phyloP scores from a whole-genome alignment of 768 basidiomycete genomes.

The Pilatotrama ljubarskyi region DNA sequence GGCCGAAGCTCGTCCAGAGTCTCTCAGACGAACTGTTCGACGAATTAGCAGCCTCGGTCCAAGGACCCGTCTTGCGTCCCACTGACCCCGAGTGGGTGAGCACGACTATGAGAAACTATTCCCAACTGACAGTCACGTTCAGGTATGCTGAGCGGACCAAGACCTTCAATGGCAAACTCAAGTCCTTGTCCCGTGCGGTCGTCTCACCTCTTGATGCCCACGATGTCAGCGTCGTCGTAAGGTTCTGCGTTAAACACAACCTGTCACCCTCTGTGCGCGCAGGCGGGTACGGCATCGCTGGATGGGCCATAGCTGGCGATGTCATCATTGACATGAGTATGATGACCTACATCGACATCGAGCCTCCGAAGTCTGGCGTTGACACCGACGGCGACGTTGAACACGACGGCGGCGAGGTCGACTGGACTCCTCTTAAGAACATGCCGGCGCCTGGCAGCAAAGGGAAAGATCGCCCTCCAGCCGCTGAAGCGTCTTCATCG shows the following conservation, averaged over 20 bases:
- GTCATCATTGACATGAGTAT: conserved; percentile 79
- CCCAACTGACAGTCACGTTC: background rate
- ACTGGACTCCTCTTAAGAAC: conserved; percentile 62
- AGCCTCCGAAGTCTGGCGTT: conserved; percentile 42
- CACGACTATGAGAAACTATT: background rate
- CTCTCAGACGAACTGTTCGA: conserved; percentile 10
- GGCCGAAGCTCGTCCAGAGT: background rate
- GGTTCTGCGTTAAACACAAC: conserved; percentile 70
- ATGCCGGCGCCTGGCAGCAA: conserved; percentile 53
- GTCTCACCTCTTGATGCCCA: conserved; percentile 75
- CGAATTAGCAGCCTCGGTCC: conserved; percentile 21
- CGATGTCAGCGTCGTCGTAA: conserved; percentile 77
- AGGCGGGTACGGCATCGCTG: conserved; percentile 89
- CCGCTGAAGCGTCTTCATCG: conserved; percentile 34
- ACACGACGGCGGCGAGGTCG: conserved; percentile 27
- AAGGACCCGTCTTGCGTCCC: conserved; percentile 22
- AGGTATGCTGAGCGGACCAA: conserved; percentile 28
- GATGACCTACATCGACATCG: conserved; percentile 68
- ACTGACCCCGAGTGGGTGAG: conserved; percentile 16
- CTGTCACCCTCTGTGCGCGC: conserved; percentile 83
- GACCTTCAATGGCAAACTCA: conserved; percentile 34
- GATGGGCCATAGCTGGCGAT: conserved; percentile 86
- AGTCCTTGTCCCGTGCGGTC: conserved; percentile 32
- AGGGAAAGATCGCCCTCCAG: conserved; percentile 45
- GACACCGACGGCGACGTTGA: conserved; percentile 33